Percentiles rank a stretch among this genome's conserved stretches.
phyloP scores from a whole-genome alignment of 805 yeast species.

The Yamadazyma phyllophila region DNA sequence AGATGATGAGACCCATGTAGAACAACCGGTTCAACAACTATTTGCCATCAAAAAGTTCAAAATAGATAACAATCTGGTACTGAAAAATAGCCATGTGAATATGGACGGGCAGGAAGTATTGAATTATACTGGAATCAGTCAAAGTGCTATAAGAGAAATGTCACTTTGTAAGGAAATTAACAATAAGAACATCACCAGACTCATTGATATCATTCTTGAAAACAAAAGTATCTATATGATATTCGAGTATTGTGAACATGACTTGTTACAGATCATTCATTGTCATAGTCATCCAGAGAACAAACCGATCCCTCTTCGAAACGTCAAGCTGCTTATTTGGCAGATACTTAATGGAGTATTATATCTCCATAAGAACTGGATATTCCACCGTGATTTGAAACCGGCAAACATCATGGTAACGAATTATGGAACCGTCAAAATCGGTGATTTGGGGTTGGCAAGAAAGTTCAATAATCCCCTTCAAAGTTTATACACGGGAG shows the following conservation, averaged over 20 bases:
- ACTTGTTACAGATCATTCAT: constrained; percentile 88
- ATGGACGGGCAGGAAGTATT: constrained; percentile 70
- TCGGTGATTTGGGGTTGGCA: constrained; percentile 93
- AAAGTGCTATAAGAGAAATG: constrained; percentile 95
- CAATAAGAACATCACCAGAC: constrained; percentile 74
- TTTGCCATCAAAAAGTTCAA: constrained; percentile 95
- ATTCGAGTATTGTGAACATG: constrained; percentile 95
- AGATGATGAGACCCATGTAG: constrained; percentile 12
- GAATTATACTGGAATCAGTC: constrained; percentile 93
- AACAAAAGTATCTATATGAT: constrained; percentile 91
- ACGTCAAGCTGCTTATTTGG: constrained; percentile 84
- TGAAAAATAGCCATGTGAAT: constrained; percentile 44
- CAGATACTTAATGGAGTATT: constrained; percentile 91
- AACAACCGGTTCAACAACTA: constrained; percentile 24
- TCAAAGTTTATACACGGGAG: constrained; percentile 86
- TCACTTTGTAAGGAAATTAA: constrained; percentile 84
- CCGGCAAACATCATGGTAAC: constrained; percentile 99
- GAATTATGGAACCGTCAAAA: constrained; percentile 83
- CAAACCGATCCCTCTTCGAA: constrained; percentile 71
- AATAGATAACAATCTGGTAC: constrained; percentile 55
- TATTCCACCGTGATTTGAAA: constrained; percentile 89
- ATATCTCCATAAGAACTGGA: constrained; percentile 93
- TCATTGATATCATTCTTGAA: constrained; percentile 82
- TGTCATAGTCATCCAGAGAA: constrained; percentile 89
- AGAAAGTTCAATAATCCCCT: constrained; percentile 82